Percentiles rank a stretch among this genome's conserved stretches.
Conservation (phyloP, 2,329 filamentous ascomycete genomes). For the Calonectria hongkongensis region DNA sequence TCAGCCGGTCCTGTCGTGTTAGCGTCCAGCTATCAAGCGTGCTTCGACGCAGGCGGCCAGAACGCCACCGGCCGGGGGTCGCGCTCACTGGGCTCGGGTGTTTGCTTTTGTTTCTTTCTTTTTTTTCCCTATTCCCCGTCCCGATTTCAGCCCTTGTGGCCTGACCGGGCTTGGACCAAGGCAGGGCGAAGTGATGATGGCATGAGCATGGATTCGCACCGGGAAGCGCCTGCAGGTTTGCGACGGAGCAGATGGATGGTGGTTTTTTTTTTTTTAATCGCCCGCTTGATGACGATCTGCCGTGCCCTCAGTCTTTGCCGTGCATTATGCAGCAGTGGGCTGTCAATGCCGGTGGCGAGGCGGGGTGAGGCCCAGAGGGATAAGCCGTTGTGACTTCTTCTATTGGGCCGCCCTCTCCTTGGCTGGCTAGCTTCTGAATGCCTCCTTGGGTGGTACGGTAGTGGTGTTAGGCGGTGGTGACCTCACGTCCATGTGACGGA, state of each 20-base stretch:
- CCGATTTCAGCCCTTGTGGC: slow-evolving; percentile 6
- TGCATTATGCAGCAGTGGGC: slow-evolving; percentile 20
- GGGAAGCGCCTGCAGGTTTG: not conserved
- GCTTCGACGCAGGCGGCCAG: slow-evolving; percentile 1
- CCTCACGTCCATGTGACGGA: slow-evolving; percentile 5
- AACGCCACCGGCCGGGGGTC: slow-evolving; percentile 20
- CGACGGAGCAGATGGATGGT: not conserved
- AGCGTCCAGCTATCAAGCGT: slow-evolving; percentile 18
- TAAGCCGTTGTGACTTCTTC: not conserved
- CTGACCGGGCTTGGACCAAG: not conserved
- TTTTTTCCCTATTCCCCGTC: not conserved
- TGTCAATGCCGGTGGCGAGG: slow-evolving; percentile 11
- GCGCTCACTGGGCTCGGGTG: slow-evolving; percentile 4
- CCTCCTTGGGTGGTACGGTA: not conserved
- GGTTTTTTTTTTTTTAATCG: not conserved
- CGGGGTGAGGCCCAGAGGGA: slow-evolving; percentile 11
- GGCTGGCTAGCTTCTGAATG: slow-evolving; percentile 13
- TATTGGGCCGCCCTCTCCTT: not conserved
- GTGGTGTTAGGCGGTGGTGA: slow-evolving; percentile 1
- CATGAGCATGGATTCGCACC: not conserved
- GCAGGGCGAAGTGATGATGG: not conserved
- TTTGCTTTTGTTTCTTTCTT: not conserved
- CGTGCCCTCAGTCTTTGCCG: not conserved
- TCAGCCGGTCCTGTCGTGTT: slow-evolving; percentile 21
- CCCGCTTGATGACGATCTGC: slow-evolving; percentile 3